A percentile compares a stretch with the other conserved stretches of the same genome.
Evolutionary conservation across 2,329 filamentous ascomycete species (phyloP).

Genomic region (Beauveria scarabaeidicola): DNA sequence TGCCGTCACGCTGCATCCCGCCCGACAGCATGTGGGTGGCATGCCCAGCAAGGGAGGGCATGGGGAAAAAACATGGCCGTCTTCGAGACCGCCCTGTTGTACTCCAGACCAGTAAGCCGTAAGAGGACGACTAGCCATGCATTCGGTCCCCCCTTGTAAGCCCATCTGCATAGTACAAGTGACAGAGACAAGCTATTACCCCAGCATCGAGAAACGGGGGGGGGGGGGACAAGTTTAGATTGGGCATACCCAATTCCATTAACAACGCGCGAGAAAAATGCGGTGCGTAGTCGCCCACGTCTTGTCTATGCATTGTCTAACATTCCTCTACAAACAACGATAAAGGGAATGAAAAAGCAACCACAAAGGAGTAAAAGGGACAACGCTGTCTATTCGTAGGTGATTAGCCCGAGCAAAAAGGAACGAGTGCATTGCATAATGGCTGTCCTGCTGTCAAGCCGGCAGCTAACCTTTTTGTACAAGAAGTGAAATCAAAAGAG

Average conservation of each 20-base stretch:
- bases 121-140: too few species aligned
- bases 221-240: background rate
- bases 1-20: background rate
- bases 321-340: background rate
- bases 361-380: background rate
- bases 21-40: background rate
- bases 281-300: background rate
- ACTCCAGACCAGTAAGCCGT: too few species aligned
- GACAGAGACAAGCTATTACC: background rate
- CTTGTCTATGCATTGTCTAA: background rate
- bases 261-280: background rate
- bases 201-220: background rate
- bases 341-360: background rate
- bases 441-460: conserved; percentile 1
- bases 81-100: background rate
- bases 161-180: conserved; percentile 2
- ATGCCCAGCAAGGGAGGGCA: background rate
- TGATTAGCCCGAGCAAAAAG: background rate
- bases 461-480: background rate
- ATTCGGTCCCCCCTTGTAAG: background rate
- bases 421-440: background rate
- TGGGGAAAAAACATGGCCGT: background rate
- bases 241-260: background rate
- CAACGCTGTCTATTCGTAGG: background rate
- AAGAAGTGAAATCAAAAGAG: background rate